Percentiles rank a stretch among this genome's conserved stretches.
Evolutionary conservation across 2,329 filamentous ascomycete species (phyloP).

Genomic region (Pseudogymnoascus sp.): DNA sequence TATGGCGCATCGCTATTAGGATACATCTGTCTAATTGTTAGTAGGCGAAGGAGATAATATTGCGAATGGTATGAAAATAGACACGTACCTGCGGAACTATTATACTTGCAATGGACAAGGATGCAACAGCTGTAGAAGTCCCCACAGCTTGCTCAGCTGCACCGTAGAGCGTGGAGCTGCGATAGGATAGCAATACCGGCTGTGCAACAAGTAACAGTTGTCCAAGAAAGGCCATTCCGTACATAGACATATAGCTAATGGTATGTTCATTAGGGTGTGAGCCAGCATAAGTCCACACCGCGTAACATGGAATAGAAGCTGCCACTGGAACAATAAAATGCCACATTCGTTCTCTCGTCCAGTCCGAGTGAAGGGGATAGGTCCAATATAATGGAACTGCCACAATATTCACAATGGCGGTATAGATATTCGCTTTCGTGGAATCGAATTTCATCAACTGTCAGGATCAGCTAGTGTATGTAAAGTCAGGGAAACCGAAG

Average conservation of each 20-base stretch:
- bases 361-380: conserved; percentile 5
- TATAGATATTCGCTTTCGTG: conserved; percentile 21
- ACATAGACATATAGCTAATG: conserved; percentile 10
- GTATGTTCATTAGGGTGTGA: not conserved
- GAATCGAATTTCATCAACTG: conserved; percentile 18
- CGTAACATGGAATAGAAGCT: conserved; percentile 5
- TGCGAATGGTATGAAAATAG: not conserved
- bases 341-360: conserved; percentile 10
- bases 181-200: conserved; percentile 8
- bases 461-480: not conserved
- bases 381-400: conserved; percentile 13
- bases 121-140: conserved; percentile 5
- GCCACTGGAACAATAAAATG: conserved; percentile 6
- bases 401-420: conserved; percentile 19
- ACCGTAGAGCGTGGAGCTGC: conserved; percentile 2
- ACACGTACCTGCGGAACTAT: conserved; percentile 13
- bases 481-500: not conserved
- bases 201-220: conserved; percentile 18
- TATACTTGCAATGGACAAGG: not conserved
- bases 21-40: conserved; percentile 2
- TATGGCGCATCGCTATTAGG: conserved; percentile 9
- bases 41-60: not conserved
- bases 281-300: conserved; percentile 11
- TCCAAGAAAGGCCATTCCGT: conserved; percentile 21
- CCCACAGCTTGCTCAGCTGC: conserved; percentile 8